phyloP scores from a whole-genome alignment of 768 basidiomycete species.

The Dictyophora rubrovolvata region DNA sequence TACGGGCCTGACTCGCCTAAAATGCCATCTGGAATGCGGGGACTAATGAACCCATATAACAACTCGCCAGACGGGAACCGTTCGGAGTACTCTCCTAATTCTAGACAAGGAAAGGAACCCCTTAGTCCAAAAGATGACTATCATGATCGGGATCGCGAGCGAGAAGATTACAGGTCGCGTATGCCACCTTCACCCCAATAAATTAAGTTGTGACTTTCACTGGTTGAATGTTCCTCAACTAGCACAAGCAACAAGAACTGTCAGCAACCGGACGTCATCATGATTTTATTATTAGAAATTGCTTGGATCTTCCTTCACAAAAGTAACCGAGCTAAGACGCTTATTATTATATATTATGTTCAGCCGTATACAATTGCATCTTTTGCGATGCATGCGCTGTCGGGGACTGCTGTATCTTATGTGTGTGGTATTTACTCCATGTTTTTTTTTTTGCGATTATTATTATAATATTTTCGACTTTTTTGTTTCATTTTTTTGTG shows the following conservation, averaged over 20 bases:
- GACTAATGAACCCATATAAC: slow-evolving; percentile 1
- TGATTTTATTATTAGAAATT: no score
- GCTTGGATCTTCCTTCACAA: background rate
- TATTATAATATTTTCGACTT: no score
- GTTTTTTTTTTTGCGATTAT: no score
- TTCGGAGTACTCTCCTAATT: background rate
- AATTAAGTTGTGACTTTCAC: background rate
- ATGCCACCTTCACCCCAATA: background rate
- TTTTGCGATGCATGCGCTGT: no score
- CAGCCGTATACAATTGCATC: no score
- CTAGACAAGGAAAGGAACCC: background rate
- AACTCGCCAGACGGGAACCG: background rate
- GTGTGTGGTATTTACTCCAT: no score
- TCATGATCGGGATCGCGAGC: background rate
- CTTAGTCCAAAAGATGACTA: background rate
- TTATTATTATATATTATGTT: background rate
- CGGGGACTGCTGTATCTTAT: no score
- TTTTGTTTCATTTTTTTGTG: no score
- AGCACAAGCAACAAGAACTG: no score
- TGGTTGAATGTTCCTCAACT: no score
- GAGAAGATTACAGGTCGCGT: background rate
- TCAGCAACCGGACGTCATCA: no score
- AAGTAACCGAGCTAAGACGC: background rate
- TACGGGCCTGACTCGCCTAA: background rate
- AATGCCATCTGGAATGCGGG: background rate